These are phyloP conservation scores for Triticum timopheevii DNA, from an alignment of 176 grass and related monocot genomes.

Conservation along the genomic window DNA sequence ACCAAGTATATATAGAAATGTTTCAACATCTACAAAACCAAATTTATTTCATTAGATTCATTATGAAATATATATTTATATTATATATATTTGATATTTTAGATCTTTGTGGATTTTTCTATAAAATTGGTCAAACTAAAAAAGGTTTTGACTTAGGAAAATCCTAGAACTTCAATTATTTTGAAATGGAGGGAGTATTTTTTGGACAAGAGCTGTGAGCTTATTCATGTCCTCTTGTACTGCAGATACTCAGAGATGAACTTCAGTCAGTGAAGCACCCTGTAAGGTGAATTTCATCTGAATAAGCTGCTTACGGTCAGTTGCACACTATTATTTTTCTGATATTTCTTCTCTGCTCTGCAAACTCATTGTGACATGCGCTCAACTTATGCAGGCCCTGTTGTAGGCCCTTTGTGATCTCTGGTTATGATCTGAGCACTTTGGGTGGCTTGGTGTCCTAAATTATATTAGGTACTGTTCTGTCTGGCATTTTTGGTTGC, in stretches of 20 bases:
- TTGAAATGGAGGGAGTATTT: neutral
- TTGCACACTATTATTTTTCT: slow-evolving; percentile 11
- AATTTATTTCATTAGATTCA: too few species aligned
- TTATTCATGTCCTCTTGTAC: slow-evolving; percentile 34
- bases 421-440: slow-evolving; percentile 49
- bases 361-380: slow-evolving; percentile 36
- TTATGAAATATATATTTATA: too few species aligned
- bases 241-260: slow-evolving; percentile 99
- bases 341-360: slow-evolving; percentile 22
- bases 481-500: neutral
- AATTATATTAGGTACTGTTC: slow-evolving; percentile 51
- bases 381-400: slow-evolving; percentile 41
- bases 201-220: neutral
- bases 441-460: slow-evolving; percentile 48
- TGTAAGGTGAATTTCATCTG: slow-evolving; percentile 35
- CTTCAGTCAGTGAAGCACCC: slow-evolving; percentile 81
- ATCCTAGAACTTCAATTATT: too few species aligned
- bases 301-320: slow-evolving; percentile 52
- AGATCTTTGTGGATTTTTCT: too few species aligned
- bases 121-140: too few species aligned
- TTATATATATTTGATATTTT: too few species aligned
- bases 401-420: slow-evolving; percentile 45
- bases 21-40: too few species aligned
- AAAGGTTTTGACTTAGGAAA: too few species aligned
- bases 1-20: too few species aligned